phyloP scores from a whole-genome alignment of 2,329 filamentous ascomycete genomes.

The Trichoderma sp. region DNA sequence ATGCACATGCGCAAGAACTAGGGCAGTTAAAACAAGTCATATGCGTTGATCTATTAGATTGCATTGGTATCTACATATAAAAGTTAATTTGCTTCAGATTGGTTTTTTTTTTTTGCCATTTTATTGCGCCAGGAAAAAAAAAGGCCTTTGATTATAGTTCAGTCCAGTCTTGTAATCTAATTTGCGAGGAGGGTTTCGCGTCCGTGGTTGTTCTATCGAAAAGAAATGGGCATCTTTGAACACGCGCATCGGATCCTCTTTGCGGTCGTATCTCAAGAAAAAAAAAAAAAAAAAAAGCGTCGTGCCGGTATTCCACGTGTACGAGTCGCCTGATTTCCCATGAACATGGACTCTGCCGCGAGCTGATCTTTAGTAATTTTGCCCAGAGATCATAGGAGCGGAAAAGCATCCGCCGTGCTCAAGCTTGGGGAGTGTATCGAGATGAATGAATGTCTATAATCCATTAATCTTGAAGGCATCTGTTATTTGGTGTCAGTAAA shows the following conservation, averaged over 20 bases:
- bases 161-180: slow-evolving; percentile 6
- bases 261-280: not conserved
- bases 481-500: slow-evolving; percentile 26
- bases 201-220: slow-evolving; percentile 10
- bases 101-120: not conserved
- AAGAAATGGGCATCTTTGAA: not conserved
- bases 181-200: not conserved
- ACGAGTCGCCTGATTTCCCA: not conserved
- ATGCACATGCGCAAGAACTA: not conserved
- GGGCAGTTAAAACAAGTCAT: not conserved
- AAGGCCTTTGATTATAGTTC: not conserved
- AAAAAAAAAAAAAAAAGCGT: not conserved
- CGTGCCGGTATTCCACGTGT: not conserved
- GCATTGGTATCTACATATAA: slow-evolving; percentile 7
- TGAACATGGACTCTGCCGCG: not conserved
- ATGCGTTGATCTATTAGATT: slow-evolving; percentile 11
- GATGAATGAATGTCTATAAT: slow-evolving; percentile 12
- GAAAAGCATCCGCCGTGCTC: not conserved
- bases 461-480: slow-evolving; percentile 30
- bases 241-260: not conserved
- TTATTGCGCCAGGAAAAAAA: not conserved
- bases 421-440: not conserved
- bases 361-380: not conserved
- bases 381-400: not conserved
- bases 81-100: not conserved